Evolutionary conservation across 495 filamentous ascomycete genomes (phyloP).

Genomic region (Tuber umbilicatum): DNA sequence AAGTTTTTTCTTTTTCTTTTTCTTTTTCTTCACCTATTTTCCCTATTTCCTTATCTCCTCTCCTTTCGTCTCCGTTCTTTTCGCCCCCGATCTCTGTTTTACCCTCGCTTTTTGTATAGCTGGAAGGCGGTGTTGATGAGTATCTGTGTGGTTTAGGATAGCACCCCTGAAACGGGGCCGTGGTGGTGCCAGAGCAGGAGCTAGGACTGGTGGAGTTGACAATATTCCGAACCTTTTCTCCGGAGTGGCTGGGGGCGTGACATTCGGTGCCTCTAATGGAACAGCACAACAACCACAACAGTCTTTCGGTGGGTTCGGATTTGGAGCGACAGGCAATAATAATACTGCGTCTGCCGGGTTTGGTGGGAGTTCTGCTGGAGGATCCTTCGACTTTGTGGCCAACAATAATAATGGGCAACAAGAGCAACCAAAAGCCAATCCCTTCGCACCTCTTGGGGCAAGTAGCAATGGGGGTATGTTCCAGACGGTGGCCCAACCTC

Average conservation of each 20-base stretch:
- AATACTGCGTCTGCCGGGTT: conserved; percentile 23
- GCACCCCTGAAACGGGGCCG: conserved; percentile 38
- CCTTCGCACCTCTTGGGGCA: conserved; percentile 23
- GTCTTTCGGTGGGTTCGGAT: conserved; percentile 21
- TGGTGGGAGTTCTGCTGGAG: conserved; percentile 27
- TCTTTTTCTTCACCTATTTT: neutral
- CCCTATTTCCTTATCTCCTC: neutral
- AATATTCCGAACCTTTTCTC: conserved; percentile 39
- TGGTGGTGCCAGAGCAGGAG: conserved; percentile 16
- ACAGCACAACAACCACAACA: conserved; percentile 15
- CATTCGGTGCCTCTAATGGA: conserved; percentile 29
- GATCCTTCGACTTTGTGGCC: conserved; percentile 26
- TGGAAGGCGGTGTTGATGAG: neutral
- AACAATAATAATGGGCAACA: conserved; percentile 22
- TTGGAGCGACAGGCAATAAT: conserved; percentile 17
- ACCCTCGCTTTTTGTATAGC: neutral
- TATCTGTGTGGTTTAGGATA: conserved; percentile 30
- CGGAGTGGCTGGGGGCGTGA: conserved; percentile 4
- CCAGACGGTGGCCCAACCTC: neutral
- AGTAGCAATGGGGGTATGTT: conserved; percentile 15
- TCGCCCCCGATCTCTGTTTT: neutral
- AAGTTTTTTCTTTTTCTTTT: conserved; percentile 11
- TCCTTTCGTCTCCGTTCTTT: neutral
- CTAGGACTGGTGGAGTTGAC: conserved; percentile 23
- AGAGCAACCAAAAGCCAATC: conserved; percentile 32